These are phyloP conservation scores for Fusarium sp. DNA, from an alignment of 2,329 filamentous ascomycete species.

Conservation along the genomic window DNA sequence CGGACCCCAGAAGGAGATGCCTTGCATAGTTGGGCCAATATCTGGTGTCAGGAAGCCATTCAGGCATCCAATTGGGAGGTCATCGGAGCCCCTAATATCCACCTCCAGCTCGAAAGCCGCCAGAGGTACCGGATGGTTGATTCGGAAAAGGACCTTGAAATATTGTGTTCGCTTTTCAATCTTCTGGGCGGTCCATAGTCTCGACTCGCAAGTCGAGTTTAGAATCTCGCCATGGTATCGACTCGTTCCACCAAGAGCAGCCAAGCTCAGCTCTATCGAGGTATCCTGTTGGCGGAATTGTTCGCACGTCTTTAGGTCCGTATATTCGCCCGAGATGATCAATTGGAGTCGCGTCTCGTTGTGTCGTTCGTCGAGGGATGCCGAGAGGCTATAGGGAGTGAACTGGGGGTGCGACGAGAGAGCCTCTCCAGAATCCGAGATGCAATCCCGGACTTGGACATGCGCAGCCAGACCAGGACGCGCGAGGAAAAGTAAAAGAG, in stretches of 20 bases:
- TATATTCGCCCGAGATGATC: not conserved
- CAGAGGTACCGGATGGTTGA: slow-evolving; percentile 46
- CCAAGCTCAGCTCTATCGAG: slow-evolving; percentile 26
- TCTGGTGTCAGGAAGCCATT: slow-evolving; percentile 31
- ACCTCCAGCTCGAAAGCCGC: slow-evolving; percentile 34
- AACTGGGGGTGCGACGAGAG: slow-evolving; percentile 18
- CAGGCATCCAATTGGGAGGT: slow-evolving; percentile 28
- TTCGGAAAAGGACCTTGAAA: slow-evolving; percentile 8
- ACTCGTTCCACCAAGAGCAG: slow-evolving; percentile 27
- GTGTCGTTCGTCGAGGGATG: slow-evolving; percentile 1
- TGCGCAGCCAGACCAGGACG: slow-evolving; percentile 20
- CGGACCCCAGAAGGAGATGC: slow-evolving; percentile 28
- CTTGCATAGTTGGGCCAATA: slow-evolving; percentile 14
- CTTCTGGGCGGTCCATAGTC: not conserved
- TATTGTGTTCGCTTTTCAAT: not conserved
- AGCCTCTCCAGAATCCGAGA: slow-evolving; percentile 1
- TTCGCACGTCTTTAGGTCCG: slow-evolving; percentile 8
- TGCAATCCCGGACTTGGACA: slow-evolving; percentile 31
- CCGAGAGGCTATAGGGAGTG: not conserved
- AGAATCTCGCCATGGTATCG: slow-evolving; percentile 26
- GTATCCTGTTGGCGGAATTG: slow-evolving; percentile 7
- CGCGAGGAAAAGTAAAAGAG: slow-evolving; percentile 4
- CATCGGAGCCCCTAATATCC: slow-evolving; percentile 26
- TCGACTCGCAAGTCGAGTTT: slow-evolving; percentile 29
- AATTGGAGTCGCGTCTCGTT: slow-evolving; percentile 22